Conservation (phyloP, 1,284 basidiomycete genomes). For the Pseudomicrostroma phylloplanum region DNA sequence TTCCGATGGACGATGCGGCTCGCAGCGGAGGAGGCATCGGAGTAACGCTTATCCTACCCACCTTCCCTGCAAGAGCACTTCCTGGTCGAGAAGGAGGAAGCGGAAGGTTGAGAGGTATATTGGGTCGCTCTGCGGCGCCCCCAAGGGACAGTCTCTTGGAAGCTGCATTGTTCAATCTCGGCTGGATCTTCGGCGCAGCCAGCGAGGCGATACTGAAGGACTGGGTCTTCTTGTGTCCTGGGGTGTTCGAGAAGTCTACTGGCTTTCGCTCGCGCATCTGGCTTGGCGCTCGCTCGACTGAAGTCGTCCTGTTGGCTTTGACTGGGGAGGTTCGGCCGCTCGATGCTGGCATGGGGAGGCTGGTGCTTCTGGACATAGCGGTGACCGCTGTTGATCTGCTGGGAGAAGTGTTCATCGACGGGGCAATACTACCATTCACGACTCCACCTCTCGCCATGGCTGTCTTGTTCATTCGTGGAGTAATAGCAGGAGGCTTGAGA, state of each 20-base stretch:
- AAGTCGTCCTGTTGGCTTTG: neutral
- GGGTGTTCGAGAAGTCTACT: conserved; percentile 23
- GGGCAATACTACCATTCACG: neutral
- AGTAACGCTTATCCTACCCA: no score
- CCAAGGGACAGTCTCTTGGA: conserved; percentile 10
- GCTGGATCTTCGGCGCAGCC: conserved; percentile 19
- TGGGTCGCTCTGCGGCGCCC: neutral
- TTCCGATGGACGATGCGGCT: no score
- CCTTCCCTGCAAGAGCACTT: no score
- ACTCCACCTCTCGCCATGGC: conserved; percentile 9
- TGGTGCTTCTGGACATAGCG: no score
- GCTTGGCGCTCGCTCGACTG: neutral
- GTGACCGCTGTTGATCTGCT: no score
- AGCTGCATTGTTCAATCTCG: conserved; percentile 20
- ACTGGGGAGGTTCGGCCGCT: neutral
- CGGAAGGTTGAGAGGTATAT: no score
- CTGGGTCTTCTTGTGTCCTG: conserved; percentile 29
- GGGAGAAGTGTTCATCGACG: no score
- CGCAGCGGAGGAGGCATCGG: no score
- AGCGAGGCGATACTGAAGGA: conserved; percentile 21
- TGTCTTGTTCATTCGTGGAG: conserved; percentile 11
- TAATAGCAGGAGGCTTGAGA: conserved; percentile 14
- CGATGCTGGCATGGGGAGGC: neutral
- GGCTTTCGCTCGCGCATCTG: conserved; percentile 9
- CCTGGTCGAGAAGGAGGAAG: no score